Evolutionary conservation across 2,329 filamentous ascomycete genomes (phyloP), one percentile per base, ranked within the genome.

Genomic region (Clathrospora elynae): DNA sequence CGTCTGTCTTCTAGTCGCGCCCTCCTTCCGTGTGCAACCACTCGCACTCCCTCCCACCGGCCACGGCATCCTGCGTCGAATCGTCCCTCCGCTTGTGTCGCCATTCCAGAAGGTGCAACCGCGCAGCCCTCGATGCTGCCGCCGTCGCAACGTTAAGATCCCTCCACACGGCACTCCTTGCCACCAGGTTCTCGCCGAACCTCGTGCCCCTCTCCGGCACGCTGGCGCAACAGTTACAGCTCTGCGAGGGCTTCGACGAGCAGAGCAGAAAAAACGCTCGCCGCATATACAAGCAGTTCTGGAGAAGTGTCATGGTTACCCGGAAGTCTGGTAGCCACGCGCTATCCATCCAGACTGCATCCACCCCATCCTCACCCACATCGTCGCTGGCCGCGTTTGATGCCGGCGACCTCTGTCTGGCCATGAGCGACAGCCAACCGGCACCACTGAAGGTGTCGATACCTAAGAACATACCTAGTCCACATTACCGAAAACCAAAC

Each of bases 401-500:
- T 34, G 74, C 75, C 71, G 73, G 75, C 67, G 73, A 78, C 65
- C 70, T 62, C 68, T 73, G 67, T 25, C 68, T 67, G 66, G 71
- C 72, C 64, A 76, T 78, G 75, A 73, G 73, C 46, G 75, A 79
- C 39, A 68, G 66, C 53, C 46, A 68, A 32, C 53, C 58, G 26
- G 62, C 72, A 7, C 77, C 78, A 20, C 64, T 78, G 53, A 80
- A 74, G 53, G 75, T 81, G 36, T 70, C 74, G 16, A 77, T 76
- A 66, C 75, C 75, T 28, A 65, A 60, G 49, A 67, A 56, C 52
- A 66, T 64, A 28, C 62, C 67, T 38, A 68, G 68, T 46, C 76
- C 78, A 12, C 81, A 80, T 60, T 79, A 75, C 71, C 73, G 77
- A 57, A 76, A 83, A 62, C 92, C 90, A 29, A 87, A 89, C 19